Percentiles rank a stretch among this genome's conserved stretches.
Evolutionary conservation across 306 rosid genomes (phyloP).

Genomic region (Pueraria montana): DNA sequence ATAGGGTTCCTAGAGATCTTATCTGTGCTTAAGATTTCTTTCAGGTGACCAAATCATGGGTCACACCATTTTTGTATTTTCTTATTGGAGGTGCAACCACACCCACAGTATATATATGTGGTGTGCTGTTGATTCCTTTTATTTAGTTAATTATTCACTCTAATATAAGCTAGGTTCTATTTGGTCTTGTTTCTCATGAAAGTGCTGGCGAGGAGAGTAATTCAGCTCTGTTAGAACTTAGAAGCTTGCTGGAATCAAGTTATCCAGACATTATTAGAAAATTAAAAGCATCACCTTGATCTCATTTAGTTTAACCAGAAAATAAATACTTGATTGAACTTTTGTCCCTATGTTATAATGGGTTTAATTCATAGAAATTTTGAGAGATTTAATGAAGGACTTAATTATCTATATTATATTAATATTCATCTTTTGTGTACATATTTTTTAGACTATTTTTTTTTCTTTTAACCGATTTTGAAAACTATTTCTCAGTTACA

Average conservation of each 20-base stretch:
- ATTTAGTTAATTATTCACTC: not conserved
- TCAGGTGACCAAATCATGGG: constrained; percentile 73
- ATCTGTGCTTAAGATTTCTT: constrained; percentile 65
- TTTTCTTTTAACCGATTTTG: too few species aligned
- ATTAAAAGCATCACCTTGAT: not conserved
- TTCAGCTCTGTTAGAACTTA: not conserved
- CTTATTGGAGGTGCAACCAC: constrained; percentile 21
- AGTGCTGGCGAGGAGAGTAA: not conserved
- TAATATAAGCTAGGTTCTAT: not conserved
- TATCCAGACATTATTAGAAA: not conserved
- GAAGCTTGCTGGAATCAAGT: not conserved
- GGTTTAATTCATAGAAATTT: too few species aligned
- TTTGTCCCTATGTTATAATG: too few species aligned
- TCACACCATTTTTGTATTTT: constrained; percentile 31
- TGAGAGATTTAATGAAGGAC: too few species aligned
- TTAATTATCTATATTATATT: too few species aligned
- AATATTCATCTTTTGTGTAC: too few species aligned
- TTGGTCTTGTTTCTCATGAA: not conserved
- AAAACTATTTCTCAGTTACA: too few species aligned
- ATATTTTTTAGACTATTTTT: too few species aligned
- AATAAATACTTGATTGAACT: not conserved
- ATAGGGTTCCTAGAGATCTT: constrained; percentile 57
- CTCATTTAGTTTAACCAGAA: not conserved
- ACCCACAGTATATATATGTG: constrained; percentile 12
- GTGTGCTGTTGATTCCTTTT: not conserved